A percentile compares a stretch with the other conserved stretches of the same genome.
Conservation (phyloP, 2,329 filamentous ascomycete genomes). For the Colletotrichum costaricense region DNA sequence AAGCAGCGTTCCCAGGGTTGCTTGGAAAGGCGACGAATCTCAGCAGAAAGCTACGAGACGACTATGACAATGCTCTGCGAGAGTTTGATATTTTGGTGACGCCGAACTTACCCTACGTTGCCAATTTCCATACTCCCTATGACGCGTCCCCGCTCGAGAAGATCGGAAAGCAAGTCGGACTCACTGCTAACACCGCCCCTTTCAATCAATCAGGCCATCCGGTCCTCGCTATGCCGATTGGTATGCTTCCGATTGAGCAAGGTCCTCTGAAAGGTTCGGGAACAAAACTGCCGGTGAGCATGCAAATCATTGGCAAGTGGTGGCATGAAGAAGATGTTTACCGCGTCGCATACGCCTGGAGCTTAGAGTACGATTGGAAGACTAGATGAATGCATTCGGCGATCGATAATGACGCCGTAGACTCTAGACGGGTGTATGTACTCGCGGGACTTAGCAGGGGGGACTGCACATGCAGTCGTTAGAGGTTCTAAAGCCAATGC, state of each 20-base stretch:
- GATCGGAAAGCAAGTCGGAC: slow-evolving; percentile 55
- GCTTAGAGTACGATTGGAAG: slow-evolving; percentile 6
- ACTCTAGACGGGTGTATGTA: not conserved
- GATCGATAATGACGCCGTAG: not conserved
- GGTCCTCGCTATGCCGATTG: slow-evolving; percentile 44
- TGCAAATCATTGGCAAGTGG: slow-evolving; percentile 44
- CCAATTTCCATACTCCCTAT: slow-evolving; percentile 27
- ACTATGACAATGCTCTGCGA: slow-evolving; percentile 17
- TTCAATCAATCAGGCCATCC: slow-evolving; percentile 64
- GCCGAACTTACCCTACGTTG: slow-evolving; percentile 10
- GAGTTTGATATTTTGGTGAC: not conserved
- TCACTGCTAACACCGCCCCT: slow-evolving; percentile 57
- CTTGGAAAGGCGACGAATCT: slow-evolving; percentile 18
- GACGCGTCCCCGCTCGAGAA: slow-evolving; percentile 48
- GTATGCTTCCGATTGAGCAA: slow-evolving; percentile 17
- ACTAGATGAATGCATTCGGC: not conserved
- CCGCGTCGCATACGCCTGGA: slow-evolving; percentile 19
- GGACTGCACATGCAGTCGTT: no score
- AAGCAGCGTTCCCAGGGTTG: slow-evolving; percentile 12
- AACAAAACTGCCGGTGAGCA: slow-evolving; percentile 41
- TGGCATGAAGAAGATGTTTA: slow-evolving; percentile 42
- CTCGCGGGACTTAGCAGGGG: no score
- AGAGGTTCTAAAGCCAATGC: no score
- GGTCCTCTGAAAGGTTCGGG: slow-evolving; percentile 8
- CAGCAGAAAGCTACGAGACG: slow-evolving; percentile 18